Base-by-base conservation (phyloP, 2,329 filamentous ascomycete genomes). In the Cladosporium oxysporum region DNA sequence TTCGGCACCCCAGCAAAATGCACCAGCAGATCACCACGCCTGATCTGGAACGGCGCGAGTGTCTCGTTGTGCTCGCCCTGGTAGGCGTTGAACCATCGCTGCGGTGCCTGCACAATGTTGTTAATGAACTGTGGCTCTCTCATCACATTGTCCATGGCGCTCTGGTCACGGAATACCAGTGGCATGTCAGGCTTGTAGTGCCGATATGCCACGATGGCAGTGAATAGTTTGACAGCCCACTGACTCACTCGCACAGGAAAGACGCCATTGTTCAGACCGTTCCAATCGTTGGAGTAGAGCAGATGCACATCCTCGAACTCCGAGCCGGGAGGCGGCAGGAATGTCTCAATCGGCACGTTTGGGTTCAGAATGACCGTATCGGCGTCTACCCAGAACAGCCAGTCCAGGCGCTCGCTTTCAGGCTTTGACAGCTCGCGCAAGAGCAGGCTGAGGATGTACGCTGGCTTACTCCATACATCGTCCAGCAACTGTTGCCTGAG, bases 41-140 rank as follows among this genome's bases (percentile, higher is more conserved):
- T 74, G 6, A 77, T 78, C 55, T 79, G 75, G 55, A 73, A 76
- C 18, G 76, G 71, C 1, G 73, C 68, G 35, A 79, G 66, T 3
- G 74, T 79, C 63, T 77, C 75, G 63, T 77, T 76, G 58, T 77
- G 74, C 58, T 78, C 77, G 21, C 76, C 77, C 58, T 78, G 73
- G 58, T 81, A 82, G 1, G 78, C 77, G 66, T 82, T 82, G 71
- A 82, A 81, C 79, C 78, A 81, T 10, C 79, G 69, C 66, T 81
- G 79, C 14, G 79, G 79, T 50, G 78, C 75, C 35, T 76, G 70
- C 11, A 77, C 74, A 14, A 78, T 69, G 65, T 76, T 69, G 7
- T 73, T 66, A 11, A 65, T 68, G 68, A 80, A 80, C 0, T 72
- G 66, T 1, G 70, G 68, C 41, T 77, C 74, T n/a, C 72, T 67